These are phyloP conservation scores for Ehretia macrophylla DNA, from an alignment of 257 asterid genomes.

Conservation along the genomic window DNA sequence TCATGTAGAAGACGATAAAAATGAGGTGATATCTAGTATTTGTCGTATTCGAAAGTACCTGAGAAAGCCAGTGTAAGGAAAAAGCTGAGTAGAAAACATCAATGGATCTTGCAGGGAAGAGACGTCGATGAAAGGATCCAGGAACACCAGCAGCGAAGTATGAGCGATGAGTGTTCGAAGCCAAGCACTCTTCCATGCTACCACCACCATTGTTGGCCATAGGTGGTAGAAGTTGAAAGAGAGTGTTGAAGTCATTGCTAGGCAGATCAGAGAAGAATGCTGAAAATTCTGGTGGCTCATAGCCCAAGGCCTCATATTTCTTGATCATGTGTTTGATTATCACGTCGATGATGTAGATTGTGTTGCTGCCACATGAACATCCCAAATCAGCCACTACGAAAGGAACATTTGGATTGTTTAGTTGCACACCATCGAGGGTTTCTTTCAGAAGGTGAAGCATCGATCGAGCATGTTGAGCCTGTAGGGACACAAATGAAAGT, in stretches of 20 bases:
- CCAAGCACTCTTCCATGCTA: constrained; percentile 90
- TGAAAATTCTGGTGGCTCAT: constrained; percentile 63
- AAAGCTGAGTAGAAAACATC: constrained; percentile 88
- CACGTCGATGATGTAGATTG: constrained; percentile 63
- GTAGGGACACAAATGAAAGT: not conserved
- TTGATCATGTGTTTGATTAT: constrained; percentile 67
- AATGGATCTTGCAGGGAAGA: constrained; percentile 68
- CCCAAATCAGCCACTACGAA: constrained; percentile 88
- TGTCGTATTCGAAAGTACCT: constrained; percentile 43
- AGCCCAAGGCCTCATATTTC: constrained; percentile 50
- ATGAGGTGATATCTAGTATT: no score
- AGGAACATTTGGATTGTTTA: constrained; percentile 42
- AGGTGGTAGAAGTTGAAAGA: constrained; percentile 83
- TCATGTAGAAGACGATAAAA: no score
- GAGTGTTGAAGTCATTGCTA: constrained; percentile 84
- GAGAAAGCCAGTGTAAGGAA: constrained; percentile 98
- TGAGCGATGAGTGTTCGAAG: constrained; percentile 64
- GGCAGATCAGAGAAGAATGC: constrained; percentile 87
- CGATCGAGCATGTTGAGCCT: constrained; percentile 85
- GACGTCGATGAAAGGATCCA: constrained; percentile 82
- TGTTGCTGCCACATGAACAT: constrained; percentile 89
- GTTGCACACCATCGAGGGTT: constrained; percentile 58
- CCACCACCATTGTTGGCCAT: constrained; percentile 27
- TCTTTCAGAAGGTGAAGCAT: constrained; percentile 72
- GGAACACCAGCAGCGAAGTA: constrained; percentile 99